Evolutionary conservation across 441 rosid genomes (phyloP).

Genomic region (Adansonia gregorii): DNA sequence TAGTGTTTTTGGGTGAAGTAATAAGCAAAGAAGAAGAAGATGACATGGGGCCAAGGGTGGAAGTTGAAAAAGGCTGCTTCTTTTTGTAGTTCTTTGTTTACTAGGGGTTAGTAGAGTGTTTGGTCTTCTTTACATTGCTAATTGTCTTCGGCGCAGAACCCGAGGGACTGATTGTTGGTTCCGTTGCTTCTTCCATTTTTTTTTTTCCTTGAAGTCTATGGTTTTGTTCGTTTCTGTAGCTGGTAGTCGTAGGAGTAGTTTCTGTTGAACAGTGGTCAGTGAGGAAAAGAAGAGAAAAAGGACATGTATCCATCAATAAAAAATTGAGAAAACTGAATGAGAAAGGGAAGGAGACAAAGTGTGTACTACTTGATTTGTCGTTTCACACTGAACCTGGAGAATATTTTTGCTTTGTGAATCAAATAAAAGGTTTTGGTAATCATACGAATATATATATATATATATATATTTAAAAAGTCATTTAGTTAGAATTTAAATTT

Average conservation of each 20-base stretch:
- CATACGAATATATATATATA: too few relatives aligned
- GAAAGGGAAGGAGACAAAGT: neutral
- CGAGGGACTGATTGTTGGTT: neutral
- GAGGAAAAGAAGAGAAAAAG: neutral
- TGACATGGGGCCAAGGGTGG: neutral
- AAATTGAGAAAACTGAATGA: neutral
- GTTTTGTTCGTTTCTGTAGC: constrained; percentile 16
- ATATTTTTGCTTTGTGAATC: neutral
- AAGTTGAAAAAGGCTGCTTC: neutral
- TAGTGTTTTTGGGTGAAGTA: neutral
- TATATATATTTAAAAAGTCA: too few relatives aligned
- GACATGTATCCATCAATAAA: neutral
- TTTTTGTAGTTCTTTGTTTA: neutral
- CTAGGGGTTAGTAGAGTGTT: neutral
- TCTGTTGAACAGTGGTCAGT: neutral
- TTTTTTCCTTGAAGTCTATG: neutral
- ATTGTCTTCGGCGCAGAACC: neutral
- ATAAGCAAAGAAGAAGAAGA: neutral
- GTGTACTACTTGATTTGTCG: neutral
- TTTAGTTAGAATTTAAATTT: too few relatives aligned
- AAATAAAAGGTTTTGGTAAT: neutral
- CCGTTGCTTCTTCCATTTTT: neutral
- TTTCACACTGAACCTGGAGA: neutral
- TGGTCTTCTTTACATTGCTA: neutral
- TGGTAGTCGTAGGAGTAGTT: constrained; percentile 15